Evolutionary conservation across 139 green algal species (phyloP).

Genomic region (Monoraphidium neglectum): DNA sequence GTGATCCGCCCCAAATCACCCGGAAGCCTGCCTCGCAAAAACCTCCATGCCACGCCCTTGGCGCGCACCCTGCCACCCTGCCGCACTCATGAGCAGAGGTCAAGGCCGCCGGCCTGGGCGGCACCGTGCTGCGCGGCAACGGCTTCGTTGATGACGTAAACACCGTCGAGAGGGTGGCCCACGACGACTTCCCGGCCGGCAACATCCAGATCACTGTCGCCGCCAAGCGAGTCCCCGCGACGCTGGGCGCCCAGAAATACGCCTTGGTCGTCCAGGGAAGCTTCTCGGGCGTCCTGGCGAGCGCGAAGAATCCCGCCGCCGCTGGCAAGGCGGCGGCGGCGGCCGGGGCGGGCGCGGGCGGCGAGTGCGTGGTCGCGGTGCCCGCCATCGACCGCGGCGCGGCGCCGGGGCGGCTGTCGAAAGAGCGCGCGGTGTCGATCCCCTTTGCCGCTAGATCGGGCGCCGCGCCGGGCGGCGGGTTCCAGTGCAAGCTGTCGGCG

Average conservation of each 20-base stretch:
- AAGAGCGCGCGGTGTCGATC: too few species aligned
- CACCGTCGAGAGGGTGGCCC: constrained; percentile 76
- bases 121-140: constrained; percentile 66
- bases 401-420: too few species aligned
- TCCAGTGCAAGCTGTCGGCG: too few species aligned
- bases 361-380: too few species aligned
- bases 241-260: constrained; percentile 56
- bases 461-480: too few species aligned
- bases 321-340: not conserved
- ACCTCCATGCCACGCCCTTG: too few species aligned
- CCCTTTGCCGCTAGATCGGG: too few species aligned
- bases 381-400: too few species aligned
- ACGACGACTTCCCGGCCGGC: constrained; percentile 54
- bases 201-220: constrained; percentile 64
- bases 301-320: constrained; percentile 47
- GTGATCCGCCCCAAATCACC: too few species aligned
- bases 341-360: not conserved
- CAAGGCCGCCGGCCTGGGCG: constrained; percentile 57
- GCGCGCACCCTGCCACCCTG: not conserved
- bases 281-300: constrained; percentile 58
- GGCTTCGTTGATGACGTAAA: constrained; percentile 71
- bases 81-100: constrained; percentile 31
- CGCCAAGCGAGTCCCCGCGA: constrained; percentile 9
- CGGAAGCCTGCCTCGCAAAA: not conserved
- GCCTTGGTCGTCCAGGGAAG: constrained; percentile 70